Percentiles rank a stretch among this genome's conserved stretches.
phyloP scores from a whole-genome alignment of 306 rosid species.

The Cajanus cajan region DNA sequence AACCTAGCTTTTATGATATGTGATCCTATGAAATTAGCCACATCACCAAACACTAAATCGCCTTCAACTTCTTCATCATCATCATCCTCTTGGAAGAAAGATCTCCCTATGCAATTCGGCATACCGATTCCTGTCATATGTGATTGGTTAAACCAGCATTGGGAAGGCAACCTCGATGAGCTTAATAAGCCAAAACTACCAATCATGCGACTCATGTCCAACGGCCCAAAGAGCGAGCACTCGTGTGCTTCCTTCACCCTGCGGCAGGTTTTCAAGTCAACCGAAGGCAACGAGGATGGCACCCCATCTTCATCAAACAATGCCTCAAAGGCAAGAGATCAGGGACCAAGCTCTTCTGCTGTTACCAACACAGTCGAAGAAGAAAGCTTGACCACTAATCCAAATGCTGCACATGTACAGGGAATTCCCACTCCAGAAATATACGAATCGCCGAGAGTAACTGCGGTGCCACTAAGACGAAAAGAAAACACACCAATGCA shows the following conservation, averaged over 20 bases:
- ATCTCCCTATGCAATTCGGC: slow-evolving; percentile 86
- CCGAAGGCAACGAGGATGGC: slow-evolving; percentile 60
- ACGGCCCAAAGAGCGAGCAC: slow-evolving; percentile 85
- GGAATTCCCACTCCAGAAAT: slow-evolving; percentile 99
- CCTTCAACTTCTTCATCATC: slow-evolving; percentile 81
- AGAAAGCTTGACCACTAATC: slow-evolving; percentile 46
- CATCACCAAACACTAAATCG: slow-evolving; percentile 87
- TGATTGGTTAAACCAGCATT: slow-evolving; percentile 98
- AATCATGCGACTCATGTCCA: slow-evolving; percentile 82
- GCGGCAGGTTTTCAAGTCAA: slow-evolving; percentile 83
- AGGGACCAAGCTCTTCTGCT: slow-evolving; percentile 59
- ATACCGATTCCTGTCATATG: slow-evolving; percentile 85
- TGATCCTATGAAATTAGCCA: slow-evolving; percentile 96
- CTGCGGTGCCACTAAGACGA: slow-evolving; percentile 61
- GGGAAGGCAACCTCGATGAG: slow-evolving; percentile 98
- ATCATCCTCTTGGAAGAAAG: slow-evolving; percentile 84
- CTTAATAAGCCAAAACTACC: slow-evolving; percentile 95
- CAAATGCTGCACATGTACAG: slow-evolving; percentile 58
- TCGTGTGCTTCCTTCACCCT: slow-evolving; percentile 81
- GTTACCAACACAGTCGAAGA: slow-evolving; percentile 57
- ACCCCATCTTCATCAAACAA: slow-evolving; percentile 77
- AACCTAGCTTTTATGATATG: slow-evolving; percentile 97
- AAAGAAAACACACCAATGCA: slow-evolving; percentile 55
- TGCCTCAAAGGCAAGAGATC: slow-evolving; percentile 52
- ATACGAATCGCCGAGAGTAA: slow-evolving; percentile 87